These are phyloP conservation scores for Coprinopsis sp. DNA, from an alignment of 768 basidiomycete genomes.

Conservation along the genomic window DNA sequence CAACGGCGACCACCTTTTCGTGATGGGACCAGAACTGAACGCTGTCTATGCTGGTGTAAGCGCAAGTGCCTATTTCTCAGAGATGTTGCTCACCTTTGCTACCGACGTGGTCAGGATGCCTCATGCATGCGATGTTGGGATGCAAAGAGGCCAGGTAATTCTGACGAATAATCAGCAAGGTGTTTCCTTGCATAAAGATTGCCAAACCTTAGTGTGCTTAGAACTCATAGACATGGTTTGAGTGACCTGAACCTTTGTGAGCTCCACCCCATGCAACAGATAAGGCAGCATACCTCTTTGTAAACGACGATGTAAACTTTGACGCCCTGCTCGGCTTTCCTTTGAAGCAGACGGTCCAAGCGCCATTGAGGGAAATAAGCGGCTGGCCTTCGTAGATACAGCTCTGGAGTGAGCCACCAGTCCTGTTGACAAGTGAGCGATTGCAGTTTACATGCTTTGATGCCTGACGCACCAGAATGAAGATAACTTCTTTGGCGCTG, in stretches of 20 bases:
- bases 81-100: constrained; percentile 47
- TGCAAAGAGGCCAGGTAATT: constrained; percentile 77
- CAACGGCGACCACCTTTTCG: constrained; percentile 88
- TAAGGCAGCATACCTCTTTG: constrained; percentile 61
- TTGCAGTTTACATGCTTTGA: no score
- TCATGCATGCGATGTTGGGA: constrained; percentile 82
- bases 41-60: constrained; percentile 41
- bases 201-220: constrained; percentile 80
- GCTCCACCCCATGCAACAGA: not conserved
- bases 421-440: constrained; percentile 40
- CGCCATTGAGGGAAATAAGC: constrained; percentile 84
- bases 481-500: constrained; percentile 75
- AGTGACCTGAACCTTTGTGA: constrained; percentile 51
- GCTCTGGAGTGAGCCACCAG: constrained; percentile 94
- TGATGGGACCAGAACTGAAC: constrained; percentile 91
- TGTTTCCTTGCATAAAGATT: no score
- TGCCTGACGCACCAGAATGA: constrained; percentile 61
- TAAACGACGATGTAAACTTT: constrained; percentile 90
- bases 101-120: constrained; percentile 88
- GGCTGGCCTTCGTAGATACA: constrained; percentile 91
- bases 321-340: constrained; percentile 91
- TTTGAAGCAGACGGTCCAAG: constrained; percentile 76
- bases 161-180: constrained; percentile 31
- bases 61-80: not conserved
- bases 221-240: constrained; percentile 90